Base-by-base conservation (phyloP, 2,329 filamentous ascomycete genomes). In the Esteya vermicola region DNA sequence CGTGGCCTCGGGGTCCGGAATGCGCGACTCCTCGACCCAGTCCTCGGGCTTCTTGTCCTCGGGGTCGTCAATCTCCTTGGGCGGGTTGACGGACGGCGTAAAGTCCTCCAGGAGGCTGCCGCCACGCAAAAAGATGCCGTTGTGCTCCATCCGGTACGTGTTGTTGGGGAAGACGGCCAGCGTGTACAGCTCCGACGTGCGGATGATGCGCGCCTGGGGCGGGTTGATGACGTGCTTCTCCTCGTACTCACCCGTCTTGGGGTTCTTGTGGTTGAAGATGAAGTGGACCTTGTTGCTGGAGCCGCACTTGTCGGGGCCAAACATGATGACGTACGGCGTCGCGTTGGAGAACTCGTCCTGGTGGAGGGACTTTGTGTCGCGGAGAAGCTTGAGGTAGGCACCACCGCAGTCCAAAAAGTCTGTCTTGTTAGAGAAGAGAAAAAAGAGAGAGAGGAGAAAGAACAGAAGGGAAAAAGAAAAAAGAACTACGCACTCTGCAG, bases 201-300 rank as follows among this genome's bases (percentile, higher is more conserved):
- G 96, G 68, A 78, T 72, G 55, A 93, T 91, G 60, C 80, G 82
- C 58, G 88, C 88, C 44, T 80, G 72, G 46, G 91, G 88, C 49
- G 89, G 81, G 54, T 73, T 74, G 59, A 75, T 78, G 48, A 98
- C 75, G 67, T 98, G 91, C 81, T 98, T 98, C 83, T 98, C 91
- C 75, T 98, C 89, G 57, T 98, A 98, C 65, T 95, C 85, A 69
- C 89, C 89, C 35, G 86, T 95, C 83, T 94, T 95, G 59, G 91
- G 91, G 78, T 96, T 98, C 84, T 96, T 98, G 82, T 98, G 91
- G 67, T 93, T 91, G 78, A 98, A 93, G 64, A 98, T 98, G 70
- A 98, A 94, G 65, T 78, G 74, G 39, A 93, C 84, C 81, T 96
- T 96, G 81, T 98, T 98, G 64, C 85, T 96, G 60, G 85, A 76